Conservation (phyloP, 345 rosid species). For the Dimocarpus longan region DNA sequence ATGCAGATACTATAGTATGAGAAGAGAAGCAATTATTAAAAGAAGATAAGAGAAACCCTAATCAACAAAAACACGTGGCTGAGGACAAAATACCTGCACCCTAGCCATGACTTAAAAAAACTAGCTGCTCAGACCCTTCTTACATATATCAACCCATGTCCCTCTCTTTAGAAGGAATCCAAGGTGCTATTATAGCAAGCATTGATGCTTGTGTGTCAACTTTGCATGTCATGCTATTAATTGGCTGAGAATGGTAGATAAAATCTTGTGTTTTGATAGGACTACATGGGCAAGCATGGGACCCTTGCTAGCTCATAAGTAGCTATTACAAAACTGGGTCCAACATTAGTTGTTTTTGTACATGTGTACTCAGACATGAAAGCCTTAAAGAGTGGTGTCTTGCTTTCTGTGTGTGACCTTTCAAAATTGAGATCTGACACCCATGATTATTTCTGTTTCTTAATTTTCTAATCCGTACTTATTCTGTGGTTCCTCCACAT, state of each 20-base stretch:
- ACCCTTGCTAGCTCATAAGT: neutral
- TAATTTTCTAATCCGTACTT: neutral
- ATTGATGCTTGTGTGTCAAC: constrained; percentile 3
- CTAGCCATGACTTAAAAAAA: constrained; percentile 3
- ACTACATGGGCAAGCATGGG: neutral
- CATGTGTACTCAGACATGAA: constrained; percentile 4
- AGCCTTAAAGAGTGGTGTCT: constrained; percentile 7
- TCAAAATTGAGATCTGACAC: neutral
- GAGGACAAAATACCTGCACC: constrained; percentile 8
- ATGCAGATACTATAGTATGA: neutral
- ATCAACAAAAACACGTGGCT: neutral
- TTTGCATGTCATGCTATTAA: constrained; percentile 1
- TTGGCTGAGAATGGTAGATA: neutral
- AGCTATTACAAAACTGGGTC: neutral
- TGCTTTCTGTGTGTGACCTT: neutral
- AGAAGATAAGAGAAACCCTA: neutral
- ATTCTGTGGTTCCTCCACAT: neutral
- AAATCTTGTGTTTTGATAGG: neutral
- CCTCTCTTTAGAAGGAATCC: constrained; percentile 23
- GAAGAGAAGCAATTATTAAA: constrained; percentile 2
- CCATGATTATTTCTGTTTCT: neutral
- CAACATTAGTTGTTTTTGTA: neutral
- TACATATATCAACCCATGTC: neutral
- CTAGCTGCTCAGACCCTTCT: neutral
- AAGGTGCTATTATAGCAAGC: constrained; percentile 18